Evolutionary conservation across 2,329 filamentous ascomycete species (phyloP), one percentile per base, ranked within the genome.

Genomic region (Ceratocystis variospora): DNA sequence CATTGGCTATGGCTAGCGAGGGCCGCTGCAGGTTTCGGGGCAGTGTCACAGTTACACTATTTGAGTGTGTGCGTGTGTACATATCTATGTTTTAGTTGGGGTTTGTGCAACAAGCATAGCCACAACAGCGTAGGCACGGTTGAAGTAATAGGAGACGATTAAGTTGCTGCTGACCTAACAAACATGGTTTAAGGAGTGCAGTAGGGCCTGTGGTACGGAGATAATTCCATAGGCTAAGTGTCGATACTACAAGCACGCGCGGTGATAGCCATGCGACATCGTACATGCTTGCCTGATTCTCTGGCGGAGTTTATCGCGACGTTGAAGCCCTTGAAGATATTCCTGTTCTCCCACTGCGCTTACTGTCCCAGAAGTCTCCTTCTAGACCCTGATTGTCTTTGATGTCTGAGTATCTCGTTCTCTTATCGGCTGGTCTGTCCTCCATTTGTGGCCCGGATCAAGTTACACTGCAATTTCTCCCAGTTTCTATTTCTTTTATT

Each of bases 1-100:
- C 25, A 61, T 61, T 65, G 64, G 64, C 41, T 46, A 25, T 19
- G 25, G 45, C 53, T 31, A 65, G 64, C 64, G 64, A 65, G 37
- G 61, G 55, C 46, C 55, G 22, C 64, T 65, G 53, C 55, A 65
- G 55, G 55, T 65, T 65, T 65, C 55, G 64, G 64, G 28, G 61
- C 28, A 28, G 55, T 50, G 64, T 22, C 22, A 41, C 41, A 1
- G 61, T 48, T 50, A 44, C 55, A 59, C 55, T 3, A 22, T n/a
- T 28, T 41, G 37, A 12, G 37, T 41, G 37, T 41, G 37, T 41
- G 33, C 10, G 33, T 37, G 33, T 37, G 33, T 37, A 0, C 33
- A 41, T 41, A 41, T 41, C 5, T 41, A 6, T 59, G 55, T 59
- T 59, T 33, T 37, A n/a, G 19, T 37, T 59, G 31, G 55, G 33